Conservation (phyloP, 306 rosid genomes). For the Glycyrrhiza uralensis region DNA sequence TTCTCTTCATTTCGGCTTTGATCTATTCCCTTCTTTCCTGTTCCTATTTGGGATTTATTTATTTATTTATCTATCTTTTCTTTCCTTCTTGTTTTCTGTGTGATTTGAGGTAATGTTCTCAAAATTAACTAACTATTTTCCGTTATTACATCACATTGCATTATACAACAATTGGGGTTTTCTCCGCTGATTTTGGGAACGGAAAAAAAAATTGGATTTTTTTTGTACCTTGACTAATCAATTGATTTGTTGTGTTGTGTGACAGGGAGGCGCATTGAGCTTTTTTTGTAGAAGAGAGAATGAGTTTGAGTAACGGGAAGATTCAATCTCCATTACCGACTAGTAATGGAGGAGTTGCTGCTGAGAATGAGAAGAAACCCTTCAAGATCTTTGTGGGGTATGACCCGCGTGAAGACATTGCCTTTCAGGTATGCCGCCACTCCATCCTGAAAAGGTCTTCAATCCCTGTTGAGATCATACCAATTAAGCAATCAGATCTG, state of each 20-base stretch:
- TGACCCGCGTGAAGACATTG: conserved; percentile 61
- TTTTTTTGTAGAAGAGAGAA: conserved; percentile 23
- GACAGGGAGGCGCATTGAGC: conserved; percentile 21
- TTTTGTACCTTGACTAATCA: neutral
- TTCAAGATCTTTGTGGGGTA: conserved; percentile 71
- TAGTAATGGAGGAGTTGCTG: conserved; percentile 24
- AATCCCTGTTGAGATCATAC: conserved; percentile 61
- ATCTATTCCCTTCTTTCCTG: neutral
- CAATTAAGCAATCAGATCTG: conserved; percentile 65
- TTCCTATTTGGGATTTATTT: neutral
- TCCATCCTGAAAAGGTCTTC: conserved; percentile 60
- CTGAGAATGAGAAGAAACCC: conserved; percentile 13
- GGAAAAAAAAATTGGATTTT: conserved; percentile 12
- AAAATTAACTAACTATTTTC: too few relatives aligned
- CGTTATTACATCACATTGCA: neutral
- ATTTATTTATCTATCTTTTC: too few relatives aligned
- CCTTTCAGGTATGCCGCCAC: conserved; percentile 54
- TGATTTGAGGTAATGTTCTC: too few relatives aligned
- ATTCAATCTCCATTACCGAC: conserved; percentile 7
- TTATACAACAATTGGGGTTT: neutral
- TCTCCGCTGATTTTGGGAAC: neutral
- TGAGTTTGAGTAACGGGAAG: conserved; percentile 47
- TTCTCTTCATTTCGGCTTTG: neutral
- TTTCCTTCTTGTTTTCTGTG: too few relatives aligned
- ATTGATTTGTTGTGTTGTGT: conserved; percentile 4